Base-by-base conservation (phyloP, 1,284 basidiomycete species). In the Rhodotorula sp. region DNA sequence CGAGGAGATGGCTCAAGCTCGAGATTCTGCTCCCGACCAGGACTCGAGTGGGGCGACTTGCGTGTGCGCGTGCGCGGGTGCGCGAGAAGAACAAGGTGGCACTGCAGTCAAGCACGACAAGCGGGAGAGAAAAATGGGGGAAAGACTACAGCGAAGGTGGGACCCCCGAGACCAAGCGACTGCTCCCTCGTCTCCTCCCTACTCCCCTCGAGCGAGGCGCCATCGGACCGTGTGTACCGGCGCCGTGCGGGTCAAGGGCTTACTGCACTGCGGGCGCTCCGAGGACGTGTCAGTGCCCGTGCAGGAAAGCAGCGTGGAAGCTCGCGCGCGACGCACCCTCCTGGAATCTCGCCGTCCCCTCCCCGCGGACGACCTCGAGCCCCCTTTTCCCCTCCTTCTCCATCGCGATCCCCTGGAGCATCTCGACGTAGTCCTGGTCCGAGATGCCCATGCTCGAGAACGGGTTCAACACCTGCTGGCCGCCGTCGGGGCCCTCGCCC, bases 331-430 rank as follows among this genome's bases (percentile, higher is more conserved):
- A 60, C 71, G 36, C 41, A 67, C 64, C 67, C 55, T 76, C 70
- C 55, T 74, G 67, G 60, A 76, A 76, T 57, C 72, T 65, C 27
- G 68, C 70, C 25, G 61, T 67, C 15, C 67, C 69, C n/a, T 73
- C 72, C 17, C 61, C 70, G 4, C 57, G 64, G 22, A 74, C 70
- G n/a, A 76, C 74, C 60, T 76, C 72, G n/a, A 76, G 54, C 27
- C 54, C 72, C n/a, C 65, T 44, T 65, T 73, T 73, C 25, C 74
- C 74, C 61, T 76, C 72, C 66, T 76, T 74, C 70, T 74, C 70
- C 61, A 73, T 66, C 60, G 72, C 72, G 54, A 76, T 71, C 22
- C 72, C 72, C 55, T 73, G 72, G 58, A 76, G 44, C 69, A 76
- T 73, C 59, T 73, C 72, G 55, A 76, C 60, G 50, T 76, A 76